These are phyloP conservation scores for Russula sp. DNA, from an alignment of 768 basidiomycete species.

Conservation along the genomic window DNA sequence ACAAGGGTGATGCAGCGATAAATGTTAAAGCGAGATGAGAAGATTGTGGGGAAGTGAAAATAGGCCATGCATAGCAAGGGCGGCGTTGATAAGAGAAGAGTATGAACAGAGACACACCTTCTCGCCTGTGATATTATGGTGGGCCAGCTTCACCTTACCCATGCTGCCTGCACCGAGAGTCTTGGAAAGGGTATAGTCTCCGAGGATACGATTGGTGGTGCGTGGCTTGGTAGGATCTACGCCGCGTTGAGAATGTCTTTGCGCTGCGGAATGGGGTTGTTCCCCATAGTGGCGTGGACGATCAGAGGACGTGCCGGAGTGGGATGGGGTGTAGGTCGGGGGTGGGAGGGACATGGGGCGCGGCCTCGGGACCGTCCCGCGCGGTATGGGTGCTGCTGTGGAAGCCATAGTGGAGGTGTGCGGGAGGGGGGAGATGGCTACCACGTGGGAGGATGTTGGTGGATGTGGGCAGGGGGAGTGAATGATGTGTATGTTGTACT, in stretches of 20 bases:
- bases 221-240: conserved; percentile 26
- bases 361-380: conserved; percentile 32
- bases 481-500: not conserved
- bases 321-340: conserved; percentile 37
- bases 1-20: not conserved
- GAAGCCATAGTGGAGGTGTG: conserved; percentile 8
- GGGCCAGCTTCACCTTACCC: conserved; percentile 98
- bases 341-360: conserved; percentile 74
- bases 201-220: conserved; percentile 54
- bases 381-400: conserved; percentile 16
- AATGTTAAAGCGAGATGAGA: not conserved
- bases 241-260: conserved; percentile 16
- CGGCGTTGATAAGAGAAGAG: conserved; percentile 64
- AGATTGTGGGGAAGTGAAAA: not conserved
- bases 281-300: conserved; percentile 23
- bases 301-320: conserved; percentile 25
- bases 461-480: conserved; percentile 17
- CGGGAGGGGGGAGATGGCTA: conserved; percentile 28
- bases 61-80: not conserved
- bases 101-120: conserved; percentile 52
- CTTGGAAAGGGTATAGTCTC: conserved; percentile 94
- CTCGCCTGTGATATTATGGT: conserved; percentile 81
- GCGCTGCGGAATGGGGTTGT: conserved; percentile 17
- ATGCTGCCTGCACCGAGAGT: conserved; percentile 96
- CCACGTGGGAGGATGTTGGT: conserved; percentile 26